Evolutionary conservation across 2,329 filamentous ascomycete species (phyloP).

Genomic region (Pseudogymnoascus sp.): DNA sequence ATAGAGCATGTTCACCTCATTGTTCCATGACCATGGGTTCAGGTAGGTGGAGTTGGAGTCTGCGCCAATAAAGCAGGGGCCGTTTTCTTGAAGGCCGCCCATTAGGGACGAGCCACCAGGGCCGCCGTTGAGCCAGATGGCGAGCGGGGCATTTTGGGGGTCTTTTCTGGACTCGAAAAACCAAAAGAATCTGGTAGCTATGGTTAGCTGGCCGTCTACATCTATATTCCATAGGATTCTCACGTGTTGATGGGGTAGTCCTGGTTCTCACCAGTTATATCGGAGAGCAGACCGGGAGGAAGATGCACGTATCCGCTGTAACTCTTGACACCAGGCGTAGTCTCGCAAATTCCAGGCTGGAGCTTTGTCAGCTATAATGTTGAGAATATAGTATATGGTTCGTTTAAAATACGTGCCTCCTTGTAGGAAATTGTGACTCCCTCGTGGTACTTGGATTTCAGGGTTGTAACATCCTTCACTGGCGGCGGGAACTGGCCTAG

Average conservation of each 20-base stretch:
- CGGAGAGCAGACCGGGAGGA: slow-evolving; percentile 10
- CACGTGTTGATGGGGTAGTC: slow-evolving; percentile 17
- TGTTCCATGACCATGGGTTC: slow-evolving; percentile 56
- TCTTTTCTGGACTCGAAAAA: slow-evolving; percentile 37
- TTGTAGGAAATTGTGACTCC: slow-evolving; percentile 16
- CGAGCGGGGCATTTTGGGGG: slow-evolving; percentile 40
- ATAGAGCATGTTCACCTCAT: slow-evolving; percentile 44
- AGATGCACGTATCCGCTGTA: slow-evolving; percentile 17
- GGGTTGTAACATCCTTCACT: slow-evolving; percentile 11
- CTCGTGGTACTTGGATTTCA: slow-evolving; percentile 15
- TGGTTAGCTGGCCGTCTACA: slow-evolving; percentile 26
- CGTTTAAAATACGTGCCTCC: slow-evolving; percentile 5
- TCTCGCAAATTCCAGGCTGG: slow-evolving; percentile 16
- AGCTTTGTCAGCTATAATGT: background rate
- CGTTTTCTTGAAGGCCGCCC: slow-evolving; percentile 51
- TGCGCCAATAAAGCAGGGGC: slow-evolving; percentile 33
- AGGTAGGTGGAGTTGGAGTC: slow-evolving; percentile 37
- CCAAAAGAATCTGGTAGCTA: slow-evolving; percentile 35
- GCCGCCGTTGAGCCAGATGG: slow-evolving; percentile 59
- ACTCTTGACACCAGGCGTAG: slow-evolving; percentile 13
- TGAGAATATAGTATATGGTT: background rate
- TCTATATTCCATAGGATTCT: slow-evolving; percentile 24
- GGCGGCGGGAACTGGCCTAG: slow-evolving; percentile 12
- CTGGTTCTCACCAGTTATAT: slow-evolving; percentile 8
- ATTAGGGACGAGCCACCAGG: slow-evolving; percentile 55